Base-by-base conservation (phyloP, 805 yeast species). In the Zygosaccharomyces pseudorouxii region DNA sequence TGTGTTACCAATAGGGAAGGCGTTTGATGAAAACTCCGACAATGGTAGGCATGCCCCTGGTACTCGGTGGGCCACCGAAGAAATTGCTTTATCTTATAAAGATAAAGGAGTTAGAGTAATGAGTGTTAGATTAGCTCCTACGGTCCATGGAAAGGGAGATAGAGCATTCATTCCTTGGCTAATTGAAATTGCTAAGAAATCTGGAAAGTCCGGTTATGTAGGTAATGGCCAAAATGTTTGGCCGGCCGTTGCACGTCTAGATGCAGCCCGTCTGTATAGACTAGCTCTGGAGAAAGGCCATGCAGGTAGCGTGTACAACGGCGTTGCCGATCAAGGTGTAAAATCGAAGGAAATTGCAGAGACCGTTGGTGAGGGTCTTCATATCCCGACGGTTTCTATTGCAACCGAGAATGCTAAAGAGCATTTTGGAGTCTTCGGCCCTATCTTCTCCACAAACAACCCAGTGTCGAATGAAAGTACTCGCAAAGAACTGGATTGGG, bases 161-260 rank as follows among this genome's bases (percentile, higher is more conserved):
- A 42, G 48, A 5, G 68, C 56, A 1, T 70, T 36, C 22, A 30
- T 65, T 23, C 54, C 64, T 2, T 9, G 27, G 5, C 38, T 62
- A 8, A 43, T 54, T 3, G 63, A 62, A 2, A 52, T 67, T 39
- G 62, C 74, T n/a, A 58, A 70, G 46, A 54, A 66, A 45, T 33
- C 50, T 5, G 69, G 69, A 2, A 58, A 58, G 28, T 65, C 70
- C 8, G 50, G 64, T 5, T 72, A 68, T 55, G 54, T 68, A 9
- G 77, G 73, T 11, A 69, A 63, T 28, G 71, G 70, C 16, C 47
- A 51, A 11, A 62, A 58, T 46, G 44, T 35, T 5, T 71, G 72
- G 72, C 47, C 69, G 2, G 65, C 69, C 4, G 67, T 62, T 33
- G 58, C 65, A 44, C 56, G 57, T 8, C 19, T 31, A 2, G 76